Conservation (phyloP, 306 rosid genomes). For the Vigna reflexopilosa region DNA sequence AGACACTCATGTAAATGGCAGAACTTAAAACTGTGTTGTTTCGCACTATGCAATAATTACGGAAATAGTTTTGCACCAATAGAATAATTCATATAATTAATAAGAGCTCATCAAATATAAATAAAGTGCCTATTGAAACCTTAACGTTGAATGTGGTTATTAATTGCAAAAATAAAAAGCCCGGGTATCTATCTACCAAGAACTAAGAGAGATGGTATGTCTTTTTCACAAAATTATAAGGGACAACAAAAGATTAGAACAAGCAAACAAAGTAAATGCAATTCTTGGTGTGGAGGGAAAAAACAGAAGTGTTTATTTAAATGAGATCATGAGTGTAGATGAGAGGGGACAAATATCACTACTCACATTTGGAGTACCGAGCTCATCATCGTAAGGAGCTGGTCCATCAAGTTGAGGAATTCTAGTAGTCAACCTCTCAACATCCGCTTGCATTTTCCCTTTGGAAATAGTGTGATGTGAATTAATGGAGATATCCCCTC, state of each 20-base stretch:
- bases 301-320: slow-evolving; percentile 17
- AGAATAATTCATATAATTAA: not conserved
- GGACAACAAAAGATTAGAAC: not conserved
- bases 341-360: not conserved
- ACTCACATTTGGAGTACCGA: slow-evolving; percentile 95
- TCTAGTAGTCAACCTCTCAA: slow-evolving; percentile 59
- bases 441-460: slow-evolving; percentile 50
- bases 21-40: not conserved
- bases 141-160: slow-evolving; percentile 1
- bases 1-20: slow-evolving; percentile 9
- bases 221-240: slow-evolving; percentile 21
- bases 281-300: slow-evolving; percentile 12
- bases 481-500: slow-evolving; percentile 63
- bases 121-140: slow-evolving; percentile 14
- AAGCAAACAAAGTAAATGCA: slow-evolving; percentile 13
- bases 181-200: not conserved
- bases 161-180: slow-evolving; percentile 28
- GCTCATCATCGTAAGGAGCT: slow-evolving; percentile 88
- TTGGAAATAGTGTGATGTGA: slow-evolving; percentile 43
- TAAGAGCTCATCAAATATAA: not conserved
- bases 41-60: not conserved
- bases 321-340: slow-evolving; percentile 12
- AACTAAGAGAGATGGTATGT: not conserved
- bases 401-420: slow-evolving; percentile 99
- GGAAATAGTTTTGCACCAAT: not conserved